Conservation (phyloP, 305 asterid genomes). For the Fraxinus ornus region DNA sequence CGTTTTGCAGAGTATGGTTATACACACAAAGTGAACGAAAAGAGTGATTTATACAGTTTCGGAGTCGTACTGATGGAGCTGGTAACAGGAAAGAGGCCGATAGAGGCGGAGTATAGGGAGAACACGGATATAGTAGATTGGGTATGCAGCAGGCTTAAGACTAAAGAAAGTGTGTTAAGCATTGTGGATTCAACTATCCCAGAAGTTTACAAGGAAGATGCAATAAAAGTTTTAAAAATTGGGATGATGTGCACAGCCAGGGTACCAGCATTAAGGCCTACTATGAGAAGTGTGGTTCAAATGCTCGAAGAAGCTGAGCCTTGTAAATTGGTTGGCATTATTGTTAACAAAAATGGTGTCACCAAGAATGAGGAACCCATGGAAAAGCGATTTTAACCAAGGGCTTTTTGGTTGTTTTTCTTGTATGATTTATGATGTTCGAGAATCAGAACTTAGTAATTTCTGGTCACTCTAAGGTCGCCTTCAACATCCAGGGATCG, state of each 20-base stretch:
- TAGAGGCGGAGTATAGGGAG: conserved; percentile 74
- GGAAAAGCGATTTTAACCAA: conserved; percentile 15
- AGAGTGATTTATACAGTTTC: conserved; percentile 84
- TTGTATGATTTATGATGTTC: not conserved
- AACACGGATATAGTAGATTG: conserved; percentile 69
- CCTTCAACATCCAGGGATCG: not conserved
- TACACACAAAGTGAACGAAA: conserved; percentile 67
- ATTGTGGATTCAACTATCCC: conserved; percentile 55
- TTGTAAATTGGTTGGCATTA: conserved; percentile 40
- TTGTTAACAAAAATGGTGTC: conserved; percentile 45
- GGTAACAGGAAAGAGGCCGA: conserved; percentile 79
- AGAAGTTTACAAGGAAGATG: conserved; percentile 51
- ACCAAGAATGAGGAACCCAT: conserved; percentile 21
- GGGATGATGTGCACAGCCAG: conserved; percentile 81
- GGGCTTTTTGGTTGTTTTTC: not conserved
- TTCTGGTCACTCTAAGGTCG: not conserved
- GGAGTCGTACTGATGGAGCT: conserved; percentile 96
- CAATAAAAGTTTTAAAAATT: conserved; percentile 62
- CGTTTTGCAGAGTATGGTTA: conserved; percentile 71
- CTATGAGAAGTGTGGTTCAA: conserved; percentile 80
- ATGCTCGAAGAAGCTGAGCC: conserved; percentile 79
- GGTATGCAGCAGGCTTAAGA: conserved; percentile 67
- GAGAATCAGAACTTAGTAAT: not conserved
- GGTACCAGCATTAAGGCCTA: conserved; percentile 73
- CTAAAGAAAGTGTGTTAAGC: conserved; percentile 54